Evolutionary conservation across 371 early-diverging fungal species (phyloP).

Genomic region (Rhizopus delemar): DNA sequence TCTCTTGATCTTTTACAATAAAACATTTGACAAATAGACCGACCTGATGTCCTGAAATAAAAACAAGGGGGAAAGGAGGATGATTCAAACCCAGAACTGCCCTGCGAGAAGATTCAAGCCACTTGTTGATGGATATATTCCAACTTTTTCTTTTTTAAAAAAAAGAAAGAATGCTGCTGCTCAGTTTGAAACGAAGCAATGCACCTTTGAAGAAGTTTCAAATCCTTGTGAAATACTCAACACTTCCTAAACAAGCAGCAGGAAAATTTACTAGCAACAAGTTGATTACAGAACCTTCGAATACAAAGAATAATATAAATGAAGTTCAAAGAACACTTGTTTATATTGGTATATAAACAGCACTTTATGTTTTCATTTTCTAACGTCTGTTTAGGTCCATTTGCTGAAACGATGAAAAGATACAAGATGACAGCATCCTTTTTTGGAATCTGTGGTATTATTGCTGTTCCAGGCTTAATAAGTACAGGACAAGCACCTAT

Average conservation of each 20-base stretch:
- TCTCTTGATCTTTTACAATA: no score
- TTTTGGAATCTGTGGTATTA: slow-evolving; percentile 47
- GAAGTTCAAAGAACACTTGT: slow-evolving; percentile 44
- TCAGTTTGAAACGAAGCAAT: background rate
- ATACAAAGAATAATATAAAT: slow-evolving; percentile 10
- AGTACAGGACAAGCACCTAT: slow-evolving; percentile 42
- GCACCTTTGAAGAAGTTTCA: background rate
- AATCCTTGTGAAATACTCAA: slow-evolving; percentile 6
- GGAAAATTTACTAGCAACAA: slow-evolving; percentile 31
- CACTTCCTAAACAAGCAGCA: slow-evolving; percentile 28
- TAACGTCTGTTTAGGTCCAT: slow-evolving; percentile 32
- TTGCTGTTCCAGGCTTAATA: slow-evolving; percentile 46
- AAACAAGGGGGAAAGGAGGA: background rate
- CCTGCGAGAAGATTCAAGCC: background rate
- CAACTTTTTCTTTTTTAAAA: background rate
- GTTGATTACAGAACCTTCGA: slow-evolving; percentile 14
- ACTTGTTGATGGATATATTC: background rate
- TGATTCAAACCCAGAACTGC: background rate
- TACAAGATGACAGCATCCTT: slow-evolving; percentile 54
- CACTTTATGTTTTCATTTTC: background rate
- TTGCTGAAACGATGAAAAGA: slow-evolving; percentile 44
- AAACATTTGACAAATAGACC: no score
- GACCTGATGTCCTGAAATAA: no score
- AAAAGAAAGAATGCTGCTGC: background rate
- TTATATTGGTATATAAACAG: slow-evolving; percentile 38